These are phyloP conservation scores for Aspergillus sp. DNA, from an alignment of 2,329 filamentous ascomycete species.

Conservation along the genomic window DNA sequence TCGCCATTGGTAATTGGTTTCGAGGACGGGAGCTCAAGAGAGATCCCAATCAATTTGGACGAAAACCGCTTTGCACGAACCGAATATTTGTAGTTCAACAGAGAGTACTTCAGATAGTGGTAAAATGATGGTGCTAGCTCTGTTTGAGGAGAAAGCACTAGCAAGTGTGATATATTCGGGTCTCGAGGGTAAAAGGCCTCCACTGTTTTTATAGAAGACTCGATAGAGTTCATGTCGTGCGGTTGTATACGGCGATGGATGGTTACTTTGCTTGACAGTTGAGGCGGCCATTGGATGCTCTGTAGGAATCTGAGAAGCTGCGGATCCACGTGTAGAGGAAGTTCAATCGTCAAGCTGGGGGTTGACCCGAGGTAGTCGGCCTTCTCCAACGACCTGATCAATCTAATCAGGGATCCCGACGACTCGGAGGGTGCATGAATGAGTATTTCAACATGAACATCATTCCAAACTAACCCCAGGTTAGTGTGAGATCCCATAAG, in stretches of 20 bases:
- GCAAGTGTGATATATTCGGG: slow-evolving; percentile 63
- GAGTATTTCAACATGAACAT: slow-evolving; percentile 72
- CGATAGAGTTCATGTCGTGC: slow-evolving; percentile 57
- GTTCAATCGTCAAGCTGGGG: slow-evolving; percentile 78
- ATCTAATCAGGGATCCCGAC: slow-evolving; percentile 68
- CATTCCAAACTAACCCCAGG: slow-evolving; percentile 63
- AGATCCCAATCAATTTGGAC: slow-evolving; percentile 68
- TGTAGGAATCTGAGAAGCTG: slow-evolving; percentile 60
- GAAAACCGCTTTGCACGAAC: slow-evolving; percentile 35
- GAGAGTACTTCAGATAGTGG: slow-evolving; percentile 75
- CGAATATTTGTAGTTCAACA: slow-evolving; percentile 76
- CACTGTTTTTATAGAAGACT: slow-evolving; percentile 69
- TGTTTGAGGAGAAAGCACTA: slow-evolving; percentile 77
- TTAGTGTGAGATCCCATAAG: slow-evolving; percentile 6
- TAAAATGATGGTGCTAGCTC: slow-evolving; percentile 79
- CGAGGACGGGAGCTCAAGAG: slow-evolving; percentile 65
- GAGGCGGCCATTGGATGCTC: slow-evolving; percentile 63
- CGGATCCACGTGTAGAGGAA: slow-evolving; percentile 66
- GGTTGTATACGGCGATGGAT: slow-evolving; percentile 69
- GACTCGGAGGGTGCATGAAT: slow-evolving; percentile 69
- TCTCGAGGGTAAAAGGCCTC: slow-evolving; percentile 82
- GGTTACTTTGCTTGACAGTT: slow-evolving; percentile 50
- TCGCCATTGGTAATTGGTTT: slow-evolving; percentile 52
- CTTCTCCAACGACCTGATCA: slow-evolving; percentile 68
- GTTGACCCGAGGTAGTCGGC: slow-evolving; percentile 70